phyloP scores from a whole-genome alignment of 106 monocot genomes.

The Platanthera zijinensis region DNA sequence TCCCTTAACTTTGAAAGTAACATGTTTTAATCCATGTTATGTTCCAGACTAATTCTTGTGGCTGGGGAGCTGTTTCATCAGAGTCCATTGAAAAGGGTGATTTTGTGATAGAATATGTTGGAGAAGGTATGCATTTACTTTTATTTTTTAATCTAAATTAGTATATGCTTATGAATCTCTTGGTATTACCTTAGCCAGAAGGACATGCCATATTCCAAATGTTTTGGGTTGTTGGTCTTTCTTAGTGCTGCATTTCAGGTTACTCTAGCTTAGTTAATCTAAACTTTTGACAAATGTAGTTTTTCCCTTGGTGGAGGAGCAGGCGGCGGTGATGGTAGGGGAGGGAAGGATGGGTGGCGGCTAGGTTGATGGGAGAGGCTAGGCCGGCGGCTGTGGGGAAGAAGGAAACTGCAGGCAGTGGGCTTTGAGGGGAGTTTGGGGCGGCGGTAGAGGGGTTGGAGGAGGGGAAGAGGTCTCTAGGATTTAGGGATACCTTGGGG shows the following conservation, averaged over 20 bases:
- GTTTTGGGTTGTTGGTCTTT: background rate
- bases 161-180: background rate
- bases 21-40: background rate
- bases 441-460: no score
- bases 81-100: conserved; percentile 73
- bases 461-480: no score
- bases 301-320: background rate
- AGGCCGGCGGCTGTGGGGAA: no score
- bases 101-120: conserved; percentile 95
- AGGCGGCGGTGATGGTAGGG: no score
- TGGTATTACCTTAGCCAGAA: background rate
- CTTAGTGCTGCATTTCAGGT: background rate
- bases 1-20: background rate
- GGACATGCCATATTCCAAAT: background rate
- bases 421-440: no score
- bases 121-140: conserved; percentile 65
- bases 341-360: no score
- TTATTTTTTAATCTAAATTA: background rate
- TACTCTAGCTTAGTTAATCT: background rate
- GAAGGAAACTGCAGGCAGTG: no score
- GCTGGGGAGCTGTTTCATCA: conserved; percentile 82
- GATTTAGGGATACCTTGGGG: no score
- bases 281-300: background rate
- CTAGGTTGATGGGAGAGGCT: no score
- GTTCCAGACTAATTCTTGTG: conserved; percentile 80